phyloP scores from a whole-genome alignment of 139 green algal species.

The Trebouxia sp. region DNA sequence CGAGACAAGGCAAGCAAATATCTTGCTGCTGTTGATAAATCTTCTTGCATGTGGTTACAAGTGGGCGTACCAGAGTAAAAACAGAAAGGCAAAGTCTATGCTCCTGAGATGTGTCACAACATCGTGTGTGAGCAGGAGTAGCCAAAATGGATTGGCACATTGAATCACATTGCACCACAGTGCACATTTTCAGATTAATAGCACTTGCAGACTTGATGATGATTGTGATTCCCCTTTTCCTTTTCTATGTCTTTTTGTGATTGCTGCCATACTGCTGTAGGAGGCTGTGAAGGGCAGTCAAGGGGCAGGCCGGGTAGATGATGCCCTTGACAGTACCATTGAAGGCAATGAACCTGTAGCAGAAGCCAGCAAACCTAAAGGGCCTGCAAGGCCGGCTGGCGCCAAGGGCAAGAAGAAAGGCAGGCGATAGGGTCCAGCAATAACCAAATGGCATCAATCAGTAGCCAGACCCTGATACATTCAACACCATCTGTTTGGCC shows the following conservation, averaged over 20 bases:
- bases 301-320: slow-evolving; percentile 63
- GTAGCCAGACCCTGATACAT: not conserved
- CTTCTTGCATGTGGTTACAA: too few relatives aligned
- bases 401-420: slow-evolving; percentile 22
- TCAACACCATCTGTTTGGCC: too few relatives aligned
- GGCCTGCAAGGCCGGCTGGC: not conserved
- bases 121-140: too few relatives aligned
- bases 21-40: too few relatives aligned
- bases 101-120: too few relatives aligned
- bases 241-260: not conserved
- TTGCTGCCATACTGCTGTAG: slow-evolving; percentile 9
- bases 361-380: not conserved
- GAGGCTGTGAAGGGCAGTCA: slow-evolving; percentile 76
- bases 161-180: too few relatives aligned
- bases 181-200: too few relatives aligned
- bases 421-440: not conserved
- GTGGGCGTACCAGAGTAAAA: too few relatives aligned
- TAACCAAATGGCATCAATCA: not conserved
- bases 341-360: not conserved
- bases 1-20: slow-evolving; percentile 28
- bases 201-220: too few relatives aligned
- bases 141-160: too few relatives aligned
- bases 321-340: slow-evolving; percentile 48
- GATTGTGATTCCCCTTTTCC: too few relatives aligned
- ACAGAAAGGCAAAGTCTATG: too few relatives aligned